These are phyloP conservation scores for Terfezia claveryi DNA, from an alignment of 495 filamentous ascomycete species.

Conservation along the genomic window DNA sequence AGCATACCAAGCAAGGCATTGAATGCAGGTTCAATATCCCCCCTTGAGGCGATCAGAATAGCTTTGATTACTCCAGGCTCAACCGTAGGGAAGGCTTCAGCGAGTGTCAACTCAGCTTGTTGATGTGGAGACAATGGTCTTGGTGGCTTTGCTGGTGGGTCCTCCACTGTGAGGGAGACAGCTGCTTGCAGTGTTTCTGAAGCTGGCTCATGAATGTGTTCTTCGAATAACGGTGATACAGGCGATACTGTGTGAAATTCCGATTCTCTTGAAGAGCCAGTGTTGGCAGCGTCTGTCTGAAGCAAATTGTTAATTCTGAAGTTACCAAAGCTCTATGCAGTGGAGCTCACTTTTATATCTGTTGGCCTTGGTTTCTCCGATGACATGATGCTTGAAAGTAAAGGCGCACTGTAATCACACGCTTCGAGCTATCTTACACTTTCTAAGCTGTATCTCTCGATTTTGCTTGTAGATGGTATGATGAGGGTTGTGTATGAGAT, in stretches of 20 bases:
- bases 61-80: slow-evolving; percentile 69
- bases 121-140: slow-evolving; percentile 60
- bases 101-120: slow-evolving; percentile 68
- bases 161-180: slow-evolving; percentile 14
- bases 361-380: neutral
- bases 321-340: neutral
- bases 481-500: too few species aligned
- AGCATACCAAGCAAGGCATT: slow-evolving; percentile 67
- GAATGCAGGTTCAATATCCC: slow-evolving; percentile 80
- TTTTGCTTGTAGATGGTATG: too few species aligned
- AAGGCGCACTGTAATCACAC: too few species aligned
- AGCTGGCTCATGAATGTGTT: neutral
- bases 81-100: slow-evolving; percentile 79
- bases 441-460: too few species aligned
- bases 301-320: neutral
- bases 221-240: neutral
- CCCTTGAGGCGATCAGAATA: slow-evolving; percentile 65
- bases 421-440: too few species aligned
- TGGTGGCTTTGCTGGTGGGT: slow-evolving; percentile 45
- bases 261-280: neutral
- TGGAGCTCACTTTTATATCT: neutral
- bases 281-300: neutral
- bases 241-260: neutral
- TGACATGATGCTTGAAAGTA: neutral
- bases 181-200: neutral